Evolutionary conservation across 345 rosid genomes (phyloP), one percentile per base, ranked within the genome.

Genomic region (Syzygium oleosum): DNA sequence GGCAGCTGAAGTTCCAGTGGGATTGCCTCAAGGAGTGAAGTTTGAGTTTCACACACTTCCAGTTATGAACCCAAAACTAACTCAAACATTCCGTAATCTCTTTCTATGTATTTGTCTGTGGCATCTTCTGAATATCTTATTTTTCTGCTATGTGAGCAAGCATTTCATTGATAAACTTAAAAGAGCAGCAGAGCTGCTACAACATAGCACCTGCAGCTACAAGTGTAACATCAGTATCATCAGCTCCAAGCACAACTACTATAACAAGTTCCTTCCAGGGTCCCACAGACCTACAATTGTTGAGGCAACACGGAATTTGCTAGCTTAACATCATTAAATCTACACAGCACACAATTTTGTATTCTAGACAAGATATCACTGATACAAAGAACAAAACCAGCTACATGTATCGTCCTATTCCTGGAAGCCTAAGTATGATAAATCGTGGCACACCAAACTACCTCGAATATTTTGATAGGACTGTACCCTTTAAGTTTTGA

Each of bases 21-120:
- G 94, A 34, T 68, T 92, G 92, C 94, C 98, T 15, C 86, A 92
- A 23, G 95, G 94, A 85, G 93, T 93, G 87, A 38, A 52, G 85
- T 95, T 87, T 89, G 97, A 96, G 88, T 65, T 98, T 84, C 91
- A 90, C 19, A 94, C 98, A 22, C 88, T 96, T 53, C 99, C 99
- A 54, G 99, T 98, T 53, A 93, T 88, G 73, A 51, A 68, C 63
- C 54, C n/a, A 11, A 78, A 46, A 86, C 54, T 29, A 21, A 17
- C 38, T 86, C 19, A 12, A 12, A 38, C 49, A 13, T 13, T 41
- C 49, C 58, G 12, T 29, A 13, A 61, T 23, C 34, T 41, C 52
- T 12, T 58, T 7, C 9, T 56, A 52, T 55, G n/a, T 13, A 25
- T 38, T 41, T 80, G 10, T 16, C 13, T 52, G 16, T 10, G 38